phyloP scores from a whole-genome alignment of 2,329 filamentous ascomycete species.

The Hypoxylon sp. region DNA sequence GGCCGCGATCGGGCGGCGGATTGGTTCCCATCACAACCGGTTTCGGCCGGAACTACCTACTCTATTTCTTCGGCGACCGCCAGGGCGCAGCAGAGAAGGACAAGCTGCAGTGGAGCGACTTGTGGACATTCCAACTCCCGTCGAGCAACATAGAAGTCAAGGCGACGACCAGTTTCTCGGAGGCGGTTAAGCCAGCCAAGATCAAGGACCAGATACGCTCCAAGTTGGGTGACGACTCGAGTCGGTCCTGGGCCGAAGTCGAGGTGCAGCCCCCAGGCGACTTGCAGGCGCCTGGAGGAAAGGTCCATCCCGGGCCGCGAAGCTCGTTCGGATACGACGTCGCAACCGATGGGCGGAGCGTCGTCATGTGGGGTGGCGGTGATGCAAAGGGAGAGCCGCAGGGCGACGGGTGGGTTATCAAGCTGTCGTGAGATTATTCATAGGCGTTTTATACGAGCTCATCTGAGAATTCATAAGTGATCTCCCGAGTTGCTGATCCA shows the following conservation, averaged over 20 bases:
- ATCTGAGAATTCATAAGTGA: too few relatives aligned
- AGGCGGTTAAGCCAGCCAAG: constrained; percentile 54
- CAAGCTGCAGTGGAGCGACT: constrained; percentile 49
- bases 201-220: constrained; percentile 59
- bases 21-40: constrained; percentile 58
- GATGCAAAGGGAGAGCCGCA: constrained; percentile 51
- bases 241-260: constrained; percentile 59
- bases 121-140: constrained; percentile 62
- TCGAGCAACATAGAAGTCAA: constrained; percentile 42
- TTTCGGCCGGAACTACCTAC: constrained; percentile 59
- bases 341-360: constrained; percentile 55
- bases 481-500: too few relatives aligned
- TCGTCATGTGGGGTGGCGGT: constrained; percentile 62
- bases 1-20: constrained; percentile 52
- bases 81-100: constrained; percentile 36
- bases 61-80: constrained; percentile 57
- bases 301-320: constrained; percentile 50
- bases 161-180: constrained; percentile 35
- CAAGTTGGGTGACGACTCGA: constrained; percentile 54
- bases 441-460: neutral
- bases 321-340: constrained; percentile 51
- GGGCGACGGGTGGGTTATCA: constrained; percentile 52
- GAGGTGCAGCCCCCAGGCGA: constrained; percentile 55
- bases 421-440: constrained; percentile 29
- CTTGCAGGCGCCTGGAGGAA: constrained; percentile 51